Conservation (phyloP, 2,329 filamentous ascomycete genomes). For the Talaromyces marneffei region DNA sequence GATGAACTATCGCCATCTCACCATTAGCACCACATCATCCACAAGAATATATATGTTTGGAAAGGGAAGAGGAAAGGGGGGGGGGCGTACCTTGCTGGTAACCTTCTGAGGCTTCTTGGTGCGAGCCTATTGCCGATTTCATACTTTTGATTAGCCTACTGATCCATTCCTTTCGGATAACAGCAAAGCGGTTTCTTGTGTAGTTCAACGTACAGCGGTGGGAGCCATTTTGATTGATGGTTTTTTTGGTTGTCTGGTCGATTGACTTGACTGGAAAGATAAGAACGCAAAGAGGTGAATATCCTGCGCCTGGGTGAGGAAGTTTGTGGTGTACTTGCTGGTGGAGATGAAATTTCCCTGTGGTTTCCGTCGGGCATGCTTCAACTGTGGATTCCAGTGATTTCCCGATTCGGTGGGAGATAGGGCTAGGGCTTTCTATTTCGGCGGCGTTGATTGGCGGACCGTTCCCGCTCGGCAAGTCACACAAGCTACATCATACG, state of each 20-base stretch:
- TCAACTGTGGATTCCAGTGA: background rate
- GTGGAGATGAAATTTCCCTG: slow-evolving; percentile 24
- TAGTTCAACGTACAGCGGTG: slow-evolving; percentile 70
- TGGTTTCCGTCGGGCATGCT: background rate
- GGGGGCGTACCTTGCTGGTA: slow-evolving; percentile 42
- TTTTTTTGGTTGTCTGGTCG: slow-evolving; percentile 22
- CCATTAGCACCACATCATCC: background rate
- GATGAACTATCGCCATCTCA: slow-evolving; percentile 65
- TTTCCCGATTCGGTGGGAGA: slow-evolving; percentile 22
- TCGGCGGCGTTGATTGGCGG: background rate
- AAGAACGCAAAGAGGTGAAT: slow-evolving; percentile 73
- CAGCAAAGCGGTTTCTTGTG: slow-evolving; percentile 80
- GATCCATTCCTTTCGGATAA: slow-evolving; percentile 53
- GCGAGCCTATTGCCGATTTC: slow-evolving; percentile 40
- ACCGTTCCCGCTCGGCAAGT: background rate
- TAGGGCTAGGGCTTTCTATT: slow-evolving; percentile 20
- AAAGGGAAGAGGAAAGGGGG: background rate
- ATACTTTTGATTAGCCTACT: slow-evolving; percentile 86
- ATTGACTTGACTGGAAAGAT: slow-evolving; percentile 20
- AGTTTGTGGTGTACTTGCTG: slow-evolving; percentile 21
- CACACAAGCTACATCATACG: no score
- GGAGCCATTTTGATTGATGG: slow-evolving; percentile 72
- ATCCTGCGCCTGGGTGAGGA: slow-evolving; percentile 66
- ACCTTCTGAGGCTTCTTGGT: slow-evolving; percentile 45
- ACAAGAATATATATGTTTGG: no score